Percentiles rank a stretch among this genome's conserved stretches.
Evolutionary conservation across 768 basidiomycete genomes (phyloP).

Genomic region (Chalciporus chontae): DNA sequence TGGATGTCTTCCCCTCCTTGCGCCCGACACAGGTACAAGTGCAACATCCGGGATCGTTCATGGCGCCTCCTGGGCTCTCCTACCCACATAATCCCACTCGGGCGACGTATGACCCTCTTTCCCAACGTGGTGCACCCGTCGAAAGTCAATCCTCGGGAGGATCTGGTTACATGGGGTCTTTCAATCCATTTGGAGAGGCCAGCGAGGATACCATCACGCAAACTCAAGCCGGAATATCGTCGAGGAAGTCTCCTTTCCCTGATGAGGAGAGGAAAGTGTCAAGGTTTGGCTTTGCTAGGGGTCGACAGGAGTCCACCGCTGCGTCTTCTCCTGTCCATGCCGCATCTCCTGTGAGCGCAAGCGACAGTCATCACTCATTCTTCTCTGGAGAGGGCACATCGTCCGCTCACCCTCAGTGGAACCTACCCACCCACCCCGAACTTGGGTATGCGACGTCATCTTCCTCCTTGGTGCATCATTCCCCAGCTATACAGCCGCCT

Average conservation of each 20-base stretch:
- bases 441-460: constrained; percentile 36
- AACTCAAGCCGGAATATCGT: constrained; percentile 25
- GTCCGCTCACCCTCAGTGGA: constrained; percentile 44
- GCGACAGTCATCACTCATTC: constrained; percentile 47
- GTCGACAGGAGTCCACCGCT: constrained; percentile 55
- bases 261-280: constrained; percentile 67
- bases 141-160: constrained; percentile 46
- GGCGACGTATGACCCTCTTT: constrained; percentile 54
- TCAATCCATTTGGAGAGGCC: constrained; percentile 75
- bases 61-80: constrained; percentile 52
- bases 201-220: constrained; percentile 43
- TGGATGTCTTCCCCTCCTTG: constrained; percentile 68
- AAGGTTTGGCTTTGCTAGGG: constrained; percentile 77
- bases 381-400: constrained; percentile 40
- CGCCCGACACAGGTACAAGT: constrained; percentile 33
- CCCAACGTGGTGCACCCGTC: constrained; percentile 36
- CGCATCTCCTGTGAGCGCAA: constrained; percentile 51
- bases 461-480: constrained; percentile 49
- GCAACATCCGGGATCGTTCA: constrained; percentile 32
- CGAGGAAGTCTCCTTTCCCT: constrained; percentile 44
- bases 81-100: constrained; percentile 47
- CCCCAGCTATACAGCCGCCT: constrained; percentile 33
- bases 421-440: constrained; percentile 37
- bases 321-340: constrained; percentile 58
- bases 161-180: constrained; percentile 65